Base-by-base conservation (phyloP, 73 alveolate genomes). In the Paraurostyla sp. region DNA sequence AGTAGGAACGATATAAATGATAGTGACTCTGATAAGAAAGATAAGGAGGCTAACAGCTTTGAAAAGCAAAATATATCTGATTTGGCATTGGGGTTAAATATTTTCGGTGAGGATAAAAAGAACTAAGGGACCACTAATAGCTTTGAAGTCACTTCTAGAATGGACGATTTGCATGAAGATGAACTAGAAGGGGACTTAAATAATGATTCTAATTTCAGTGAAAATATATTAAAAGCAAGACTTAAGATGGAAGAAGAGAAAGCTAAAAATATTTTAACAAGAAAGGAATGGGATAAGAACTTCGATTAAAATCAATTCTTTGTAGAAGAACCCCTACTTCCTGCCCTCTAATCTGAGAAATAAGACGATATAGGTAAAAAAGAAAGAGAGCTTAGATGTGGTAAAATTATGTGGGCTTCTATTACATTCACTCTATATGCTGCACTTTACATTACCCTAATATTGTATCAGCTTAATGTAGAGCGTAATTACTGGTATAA, bases 351-450 rank as follows among this genome's bases (percentile, higher is more conserved):
- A 6, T 58, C 90, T 13, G 96, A 91, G 46, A 50, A 83, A 60
- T 76, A 91, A 60, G 92, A 68, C 3, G 59, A 48, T 16, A 54
- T 59, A 85, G 75, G 85, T 15, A 63, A 75, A 59, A 57, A 78
- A 13, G 91, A 91, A 42, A 69, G 91, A 33, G 93, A 91, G 56
- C 71, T 41, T 54, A 84, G 52, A 46, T 84, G 87, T 49, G 96
- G 96, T 0, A 22, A 85, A 15, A 54, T 83, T 36, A 50, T 91
- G 63, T 83, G 92, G 93, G 62, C 89, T 0, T 30, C 76, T 29
- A 63, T 91, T n/a, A 50, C 89, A 18, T 91, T 83, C 69, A 46
- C 80, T 23, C 46, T 52, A 16, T 84, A 83, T 85, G 81, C 88
- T 2, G 91, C 93, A 0, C 29, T 83, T 0, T 91, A 73, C 46